A percentile compares a stretch with the other conserved stretches of the same genome.
Evolutionary conservation across 768 basidiomycete genomes (phyloP).

Genomic region (Mycena maculata): DNA sequence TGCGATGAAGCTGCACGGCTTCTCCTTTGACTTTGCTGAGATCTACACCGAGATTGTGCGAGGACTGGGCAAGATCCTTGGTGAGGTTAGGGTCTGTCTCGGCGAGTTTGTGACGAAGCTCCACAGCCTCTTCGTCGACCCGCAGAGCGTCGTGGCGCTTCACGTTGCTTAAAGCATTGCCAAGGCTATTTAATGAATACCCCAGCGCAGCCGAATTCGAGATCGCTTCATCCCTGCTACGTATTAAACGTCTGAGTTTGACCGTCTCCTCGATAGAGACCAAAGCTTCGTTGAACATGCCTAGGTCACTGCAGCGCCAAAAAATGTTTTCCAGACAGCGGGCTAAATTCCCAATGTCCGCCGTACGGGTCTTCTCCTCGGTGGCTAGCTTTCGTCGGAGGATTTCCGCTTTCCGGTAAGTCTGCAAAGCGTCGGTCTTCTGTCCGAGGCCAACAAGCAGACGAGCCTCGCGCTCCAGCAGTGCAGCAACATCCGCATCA

Average conservation of each 20-base stretch:
- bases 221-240: neutral
- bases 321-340: neutral
- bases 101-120: neutral
- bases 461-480: neutral
- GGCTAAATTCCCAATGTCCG: neutral
- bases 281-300: neutral
- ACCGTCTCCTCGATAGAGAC: neutral
- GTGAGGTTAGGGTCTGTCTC: neutral
- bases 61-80: too few species aligned
- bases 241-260: neutral
- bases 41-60: too few species aligned
- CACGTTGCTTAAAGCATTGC: neutral
- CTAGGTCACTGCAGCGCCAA: neutral
- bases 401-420: neutral
- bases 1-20: too few species aligned
- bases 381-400: neutral
- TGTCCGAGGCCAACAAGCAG: neutral
- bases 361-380: neutral
- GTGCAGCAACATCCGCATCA: constrained; percentile 4
- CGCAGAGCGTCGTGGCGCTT: neutral
- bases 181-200: neutral
- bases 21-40: too few species aligned
- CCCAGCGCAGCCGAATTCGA: neutral
- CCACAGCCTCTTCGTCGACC: neutral
- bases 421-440: neutral